Base-by-base conservation (phyloP, 441 rosid genomes). In the Breynia disticha region DNA sequence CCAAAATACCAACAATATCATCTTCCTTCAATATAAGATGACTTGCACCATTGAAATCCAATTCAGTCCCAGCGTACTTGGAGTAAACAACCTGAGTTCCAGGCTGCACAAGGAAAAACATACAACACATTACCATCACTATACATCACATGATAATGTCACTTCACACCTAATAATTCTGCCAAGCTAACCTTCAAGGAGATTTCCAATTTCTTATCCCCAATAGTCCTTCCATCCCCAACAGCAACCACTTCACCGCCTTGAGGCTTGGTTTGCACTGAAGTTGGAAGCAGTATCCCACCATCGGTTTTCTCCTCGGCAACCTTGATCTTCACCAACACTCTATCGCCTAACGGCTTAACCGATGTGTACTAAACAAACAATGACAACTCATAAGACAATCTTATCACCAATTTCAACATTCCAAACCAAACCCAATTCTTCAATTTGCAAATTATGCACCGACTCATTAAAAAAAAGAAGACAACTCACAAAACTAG, bases 211-310 rank as follows among this genome's bases (percentile, higher is more conserved):
- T 77, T 84, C 45, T 58, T 65, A 52, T 82, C 77, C 65, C 94
- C 87, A 56, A 79, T 50, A 2, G 84, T 56, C 78, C 70, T 84
- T 46, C 97, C 97, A 72, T 88, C 90, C 37, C 98, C 98, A 32
- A 86, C 85, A 48, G 87, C 97, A 35, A 88, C 82, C 3, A 93
- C 95, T 67, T 93, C 97, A 48, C 98, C 98, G 50, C 75, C 86
- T 59, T 88, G 97, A 56, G 97, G 90, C 66, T 88, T 93, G 16
- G 86, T 56, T 61, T 82, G 97, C 21, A 91, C 97, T 0, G 87
- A 62, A 7, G 82, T 56, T 15, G 95, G 98, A 46, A 88, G 94
- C 56, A 93, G 71, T 67, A 88, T 84, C 37, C 97, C 97, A 55
- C 98, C 94, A 11, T 65, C 62, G 4, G 88, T 79, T 77, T 84